Evolutionary conservation across 2,329 filamentous ascomycete species (phyloP).

Genomic region (Aspergillus vadensis): DNA sequence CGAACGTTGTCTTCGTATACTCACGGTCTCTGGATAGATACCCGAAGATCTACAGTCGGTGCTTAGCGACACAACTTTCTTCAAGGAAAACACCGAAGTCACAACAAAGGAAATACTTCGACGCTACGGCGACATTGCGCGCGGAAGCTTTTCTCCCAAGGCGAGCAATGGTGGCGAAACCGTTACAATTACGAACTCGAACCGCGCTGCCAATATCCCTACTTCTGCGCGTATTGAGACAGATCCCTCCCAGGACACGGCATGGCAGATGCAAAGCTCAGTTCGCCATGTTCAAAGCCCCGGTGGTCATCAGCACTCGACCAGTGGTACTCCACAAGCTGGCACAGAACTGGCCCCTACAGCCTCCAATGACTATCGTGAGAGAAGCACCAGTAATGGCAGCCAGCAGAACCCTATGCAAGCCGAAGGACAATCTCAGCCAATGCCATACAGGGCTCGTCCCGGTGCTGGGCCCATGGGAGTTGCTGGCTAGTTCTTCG

Average conservation of each 20-base stretch:
- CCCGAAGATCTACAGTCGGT: conserved; percentile 88
- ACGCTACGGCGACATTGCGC: conserved; percentile 81
- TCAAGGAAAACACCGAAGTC: conserved; percentile 79
- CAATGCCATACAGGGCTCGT: conserved; percentile 40
- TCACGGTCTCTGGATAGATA: conserved; percentile 60
- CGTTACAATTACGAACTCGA: conserved; percentile 47
- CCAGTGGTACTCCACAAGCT: conserved; percentile 28
- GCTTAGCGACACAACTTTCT: conserved; percentile 78
- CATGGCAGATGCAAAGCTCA: conserved; percentile 81
- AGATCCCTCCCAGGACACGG: conserved; percentile 70
- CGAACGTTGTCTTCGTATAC: background rate
- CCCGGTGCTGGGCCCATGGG: conserved; percentile 43
- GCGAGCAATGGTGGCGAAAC: conserved; percentile 56
- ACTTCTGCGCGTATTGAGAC: conserved; percentile 73
- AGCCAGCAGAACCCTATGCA: conserved; percentile 32
- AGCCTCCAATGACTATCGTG: conserved; percentile 33
- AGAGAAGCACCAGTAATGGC: conserved; percentile 39
- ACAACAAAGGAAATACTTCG: conserved; percentile 97
- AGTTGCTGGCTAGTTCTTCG: conserved; percentile 35
- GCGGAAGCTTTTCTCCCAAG: conserved; percentile 61
- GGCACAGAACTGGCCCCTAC: conserved; percentile 30
- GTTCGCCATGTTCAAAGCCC: conserved; percentile 70
- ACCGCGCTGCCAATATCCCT: conserved; percentile 43
- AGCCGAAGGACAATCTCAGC: conserved; percentile 36
- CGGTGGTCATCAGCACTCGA: conserved; percentile 35